These are phyloP conservation scores for Cryptosporidium sp. DNA, from an alignment of 169 alveolate species.

Conservation along the genomic window DNA sequence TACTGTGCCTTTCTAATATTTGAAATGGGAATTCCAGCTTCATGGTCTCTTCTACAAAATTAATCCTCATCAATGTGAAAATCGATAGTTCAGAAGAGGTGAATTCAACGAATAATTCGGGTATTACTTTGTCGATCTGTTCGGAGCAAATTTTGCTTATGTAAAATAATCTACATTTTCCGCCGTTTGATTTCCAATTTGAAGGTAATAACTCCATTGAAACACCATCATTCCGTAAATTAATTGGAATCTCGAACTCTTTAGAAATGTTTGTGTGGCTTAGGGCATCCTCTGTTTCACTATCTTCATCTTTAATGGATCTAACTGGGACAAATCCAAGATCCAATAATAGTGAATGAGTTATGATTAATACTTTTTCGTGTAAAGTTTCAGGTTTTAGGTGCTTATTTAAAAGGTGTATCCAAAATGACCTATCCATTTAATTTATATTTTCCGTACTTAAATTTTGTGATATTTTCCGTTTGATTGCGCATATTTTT, in stretches of 20 bases:
- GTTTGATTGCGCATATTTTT: not conserved
- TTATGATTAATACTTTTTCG: not conserved
- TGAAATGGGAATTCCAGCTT: slow-evolving; percentile 2
- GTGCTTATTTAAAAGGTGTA: not conserved
- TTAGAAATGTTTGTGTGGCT: not conserved
- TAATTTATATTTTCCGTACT: not conserved
- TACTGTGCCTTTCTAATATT: not conserved
- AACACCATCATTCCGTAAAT: not conserved
- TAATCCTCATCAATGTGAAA: not conserved
- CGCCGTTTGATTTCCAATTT: slow-evolving; percentile 14
- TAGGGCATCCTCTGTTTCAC: not conserved
- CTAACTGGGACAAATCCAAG: slow-evolving; percentile 23
- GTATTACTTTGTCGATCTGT: not conserved
- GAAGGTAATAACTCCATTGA: slow-evolving; percentile 29
- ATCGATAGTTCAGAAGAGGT: not conserved
- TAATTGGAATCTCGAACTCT: not conserved
- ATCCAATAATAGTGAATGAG: slow-evolving; percentile 43
- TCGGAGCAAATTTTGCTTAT: not conserved
- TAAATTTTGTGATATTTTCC: not conserved
- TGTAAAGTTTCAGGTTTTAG: not conserved
- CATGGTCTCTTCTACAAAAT: not conserved
- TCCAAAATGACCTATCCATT: slow-evolving; percentile 26
- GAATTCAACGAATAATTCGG: not conserved
- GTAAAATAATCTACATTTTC: not conserved
- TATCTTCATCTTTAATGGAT: not conserved